Base-by-base conservation (phyloP, 352 stramenopile genomes). In the Plasmopara halstedii region DNA sequence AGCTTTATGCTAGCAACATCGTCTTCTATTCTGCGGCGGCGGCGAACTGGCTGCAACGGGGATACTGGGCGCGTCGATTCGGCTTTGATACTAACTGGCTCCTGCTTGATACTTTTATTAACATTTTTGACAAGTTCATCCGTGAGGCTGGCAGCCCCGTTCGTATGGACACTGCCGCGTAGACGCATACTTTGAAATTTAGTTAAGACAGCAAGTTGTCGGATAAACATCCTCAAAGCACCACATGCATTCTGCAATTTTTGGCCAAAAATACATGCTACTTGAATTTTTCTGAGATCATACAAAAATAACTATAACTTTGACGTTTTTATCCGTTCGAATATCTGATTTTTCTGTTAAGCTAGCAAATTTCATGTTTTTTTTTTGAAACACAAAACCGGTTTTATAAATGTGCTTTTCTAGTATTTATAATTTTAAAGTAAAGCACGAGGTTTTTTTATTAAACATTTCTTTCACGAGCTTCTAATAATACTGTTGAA, bases 121-220 rank as follows among this genome's bases (percentile, higher is more conserved):
- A 35, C 31, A 18, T 4, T 17, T 17, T 35, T 18, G 6, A 35
- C 31, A 4, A 35, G 6, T 18, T 35, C 31, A 34, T 46, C 44
- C 17, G 49, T 46, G 17, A 53, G 25, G 18, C 37, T 46, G 11
- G 17, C 21, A 32, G 41, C 37, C 8, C 15, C 26, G 3, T 42
- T 25, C 26, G 20, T 8, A 21, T 29, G 5, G 29, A 50, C 52
- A 36, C 56, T 48, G 6, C 51, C 63, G 2, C 70, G 64, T 25
- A 73, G 55, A 33, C 68, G 70, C 70, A 80, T 74, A 4, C 8
- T 25, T 10, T 15, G 22, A 45, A 45, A 9, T 38, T 31, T 45
- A 29, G 7, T 6, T 11, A 29, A 11, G 25, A 29, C 3, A 11
- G 25, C 7, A n/a, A n/a, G n/a, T n/a, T n/a, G n/a, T n/a, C n/a